Evolutionary conservation across 176 grass and related monocot genomes (phyloP), one percentile per base, ranked within the genome.

Genomic region (Tillandsia leiboldiana): DNA sequence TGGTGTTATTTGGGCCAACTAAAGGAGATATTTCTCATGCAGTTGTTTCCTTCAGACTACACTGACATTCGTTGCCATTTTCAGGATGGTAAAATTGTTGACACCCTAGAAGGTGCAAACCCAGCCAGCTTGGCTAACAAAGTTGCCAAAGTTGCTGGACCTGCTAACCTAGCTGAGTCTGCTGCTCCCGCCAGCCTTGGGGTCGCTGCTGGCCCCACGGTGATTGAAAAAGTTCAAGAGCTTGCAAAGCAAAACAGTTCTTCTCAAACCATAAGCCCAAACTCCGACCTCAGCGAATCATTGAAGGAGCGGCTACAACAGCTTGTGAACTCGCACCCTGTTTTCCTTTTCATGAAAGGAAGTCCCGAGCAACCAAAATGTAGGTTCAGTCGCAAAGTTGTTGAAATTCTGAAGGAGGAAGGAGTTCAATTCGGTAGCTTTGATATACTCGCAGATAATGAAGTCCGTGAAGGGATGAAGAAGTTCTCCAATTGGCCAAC

Each of bases 311-410:
- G 70, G n/a, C 72, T 99, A 74, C 83, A 88, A 66, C 79, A 86
- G 75, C 84, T 99, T 83, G 84, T 99, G 73, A 87, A 93, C 69
- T 93, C 94, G 54, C 68, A 83, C 78, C 82, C 77, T 24, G 77
- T 99, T 56, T 82, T 99, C 61, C 76, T 99, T 64, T 90, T 99
- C 64, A 93, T 99, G 90, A 99, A 99, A 82, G 94, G 94, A 77
- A 86, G 48, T 73, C 87, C 87, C 48, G 87, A 88, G 12, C 66
- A 99, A 69, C 94, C 94, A 56, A 93, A 86, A 71, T 99, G 94
- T 83, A 79, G 85, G 69, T 99, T 93, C 80, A 99, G 94, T 69
- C 77, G 82, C 65, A 99, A 73, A 78, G 90, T 93, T 22, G 82
- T 93, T 59, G 82, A 90, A 23, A 86, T 99, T 79, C 77, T 99